Percentiles rank a stretch among this genome's conserved stretches.
phyloP scores from a whole-genome alignment of 2,329 filamentous ascomycete species.

The Colletotrichum godetiae region DNA sequence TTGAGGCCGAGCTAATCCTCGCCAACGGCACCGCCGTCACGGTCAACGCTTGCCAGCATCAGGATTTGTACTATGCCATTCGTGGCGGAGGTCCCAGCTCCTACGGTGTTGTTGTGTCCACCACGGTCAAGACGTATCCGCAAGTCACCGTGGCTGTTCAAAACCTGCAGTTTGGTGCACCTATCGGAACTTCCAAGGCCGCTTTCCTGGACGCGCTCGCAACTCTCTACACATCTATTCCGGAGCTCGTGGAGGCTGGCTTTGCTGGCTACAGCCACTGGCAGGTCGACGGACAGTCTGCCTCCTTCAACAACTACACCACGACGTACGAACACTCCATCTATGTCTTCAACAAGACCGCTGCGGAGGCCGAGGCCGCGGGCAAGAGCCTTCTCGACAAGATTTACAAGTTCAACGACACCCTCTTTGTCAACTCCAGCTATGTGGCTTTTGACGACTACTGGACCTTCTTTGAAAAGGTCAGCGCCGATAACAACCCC shows the following conservation, averaged over 20 bases:
- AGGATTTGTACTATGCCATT: conserved; percentile 52
- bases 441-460: conserved; percentile 43
- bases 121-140: conserved; percentile 63
- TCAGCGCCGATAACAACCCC: conserved; percentile 39
- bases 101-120: conserved; percentile 63
- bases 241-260: conserved; percentile 45
- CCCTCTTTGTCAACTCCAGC: conserved; percentile 38
- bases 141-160: conserved; percentile 46
- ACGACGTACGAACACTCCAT: conserved; percentile 44
- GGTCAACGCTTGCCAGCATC: conserved; percentile 46
- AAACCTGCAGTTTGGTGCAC: conserved; percentile 39
- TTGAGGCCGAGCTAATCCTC: conserved; percentile 54
- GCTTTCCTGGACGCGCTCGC: conserved; percentile 41
- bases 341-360: conserved; percentile 42
- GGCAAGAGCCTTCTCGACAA: conserved; percentile 37
- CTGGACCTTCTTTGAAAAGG: conserved; percentile 45
- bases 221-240: conserved; percentile 45
- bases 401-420: conserved; percentile 36
- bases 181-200: conserved; percentile 36
- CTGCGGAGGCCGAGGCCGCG: conserved; percentile 37
- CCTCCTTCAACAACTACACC: conserved; percentile 39
- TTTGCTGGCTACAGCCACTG: conserved; percentile 44
- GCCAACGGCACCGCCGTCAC: conserved; percentile 48
- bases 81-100: conserved; percentile 53
- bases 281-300: conserved; percentile 40